Evolutionary conservation across 805 yeast species (phyloP).

Genomic region (Metschnikowia continentalis): DNA sequence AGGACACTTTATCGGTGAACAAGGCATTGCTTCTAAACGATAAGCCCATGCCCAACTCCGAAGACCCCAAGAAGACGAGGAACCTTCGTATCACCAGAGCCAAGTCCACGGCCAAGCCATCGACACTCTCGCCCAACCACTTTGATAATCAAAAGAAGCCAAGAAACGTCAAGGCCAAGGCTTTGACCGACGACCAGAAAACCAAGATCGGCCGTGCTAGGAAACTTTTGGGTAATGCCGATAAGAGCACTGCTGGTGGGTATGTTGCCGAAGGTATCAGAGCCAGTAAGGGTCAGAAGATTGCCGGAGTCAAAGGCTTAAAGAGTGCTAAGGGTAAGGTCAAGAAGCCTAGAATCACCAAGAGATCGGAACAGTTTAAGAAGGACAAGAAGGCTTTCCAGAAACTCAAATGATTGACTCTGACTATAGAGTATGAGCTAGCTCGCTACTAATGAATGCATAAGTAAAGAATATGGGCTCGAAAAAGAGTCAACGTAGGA

Average conservation of each 20-base stretch:
- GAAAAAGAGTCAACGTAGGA: neutral
- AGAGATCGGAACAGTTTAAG: constrained; percentile 50
- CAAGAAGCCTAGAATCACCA: constrained; percentile 58
- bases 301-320: constrained; percentile 59
- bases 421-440: too few species aligned
- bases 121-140: constrained; percentile 42
- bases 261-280: constrained; percentile 68
- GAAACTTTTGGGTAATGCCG: constrained; percentile 73
- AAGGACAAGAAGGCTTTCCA: constrained; percentile 29
- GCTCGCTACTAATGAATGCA: neutral
- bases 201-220: constrained; percentile 79
- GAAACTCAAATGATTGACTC: constrained; percentile 8
- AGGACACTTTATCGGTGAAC: constrained; percentile 64
- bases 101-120: constrained; percentile 38
- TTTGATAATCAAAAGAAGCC: constrained; percentile 30
- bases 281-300: constrained; percentile 63
- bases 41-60: constrained; percentile 41
- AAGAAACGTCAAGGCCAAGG: constrained; percentile 18
- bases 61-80: constrained; percentile 40
- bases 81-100: constrained; percentile 72
- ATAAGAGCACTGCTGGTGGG: constrained; percentile 63
- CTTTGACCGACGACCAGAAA: constrained; percentile 61
- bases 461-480: neutral
- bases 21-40: constrained; percentile 78
- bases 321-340: constrained; percentile 37